These are phyloP conservation scores for Spatholobus suberectus DNA, from an alignment of 306 rosid species.

Conservation along the genomic window DNA sequence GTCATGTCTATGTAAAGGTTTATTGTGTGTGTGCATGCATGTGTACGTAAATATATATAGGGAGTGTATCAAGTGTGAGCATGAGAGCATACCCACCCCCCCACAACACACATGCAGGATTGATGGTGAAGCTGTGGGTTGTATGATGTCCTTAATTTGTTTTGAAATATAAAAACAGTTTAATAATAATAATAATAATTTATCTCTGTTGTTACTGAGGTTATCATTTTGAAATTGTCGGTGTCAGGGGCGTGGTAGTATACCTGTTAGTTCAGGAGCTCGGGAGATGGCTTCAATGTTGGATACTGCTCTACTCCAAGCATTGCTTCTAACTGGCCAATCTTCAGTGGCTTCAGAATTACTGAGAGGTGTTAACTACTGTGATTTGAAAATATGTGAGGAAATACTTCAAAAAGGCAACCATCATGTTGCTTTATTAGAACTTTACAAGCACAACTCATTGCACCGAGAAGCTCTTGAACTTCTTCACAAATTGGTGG, in stretches of 20 bases:
- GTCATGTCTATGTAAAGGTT: neutral
- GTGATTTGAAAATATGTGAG: slow-evolving; percentile 87
- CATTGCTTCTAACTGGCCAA: slow-evolving; percentile 92
- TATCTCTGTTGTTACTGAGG: slow-evolving; percentile 14
- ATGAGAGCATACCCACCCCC: neutral
- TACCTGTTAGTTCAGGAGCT: slow-evolving; percentile 76
- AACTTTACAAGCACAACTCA: slow-evolving; percentile 89
- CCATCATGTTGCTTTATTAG: slow-evolving; percentile 76
- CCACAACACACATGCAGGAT: neutral
- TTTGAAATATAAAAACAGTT: slow-evolving; percentile 9
- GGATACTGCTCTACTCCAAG: slow-evolving; percentile 93
- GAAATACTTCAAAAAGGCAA: slow-evolving; percentile 77
- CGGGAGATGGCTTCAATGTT: slow-evolving; percentile 93
- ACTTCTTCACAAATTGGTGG: slow-evolving; percentile 80
- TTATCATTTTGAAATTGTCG: slow-evolving; percentile 45
- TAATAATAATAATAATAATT: neutral
- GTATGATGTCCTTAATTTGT: slow-evolving; percentile 16
- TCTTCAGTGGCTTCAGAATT: slow-evolving; percentile 74
- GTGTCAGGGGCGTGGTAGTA: slow-evolving; percentile 72
- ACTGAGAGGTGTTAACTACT: slow-evolving; percentile 82
- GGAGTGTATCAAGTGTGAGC: neutral
- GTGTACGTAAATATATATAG: neutral
- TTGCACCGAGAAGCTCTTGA: slow-evolving; percentile 94
- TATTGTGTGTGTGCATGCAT: neutral
- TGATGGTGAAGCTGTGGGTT: slow-evolving; percentile 27